Base-by-base conservation (phyloP, 2,329 filamentous ascomycete species). In the Coniochaeta sp. region DNA sequence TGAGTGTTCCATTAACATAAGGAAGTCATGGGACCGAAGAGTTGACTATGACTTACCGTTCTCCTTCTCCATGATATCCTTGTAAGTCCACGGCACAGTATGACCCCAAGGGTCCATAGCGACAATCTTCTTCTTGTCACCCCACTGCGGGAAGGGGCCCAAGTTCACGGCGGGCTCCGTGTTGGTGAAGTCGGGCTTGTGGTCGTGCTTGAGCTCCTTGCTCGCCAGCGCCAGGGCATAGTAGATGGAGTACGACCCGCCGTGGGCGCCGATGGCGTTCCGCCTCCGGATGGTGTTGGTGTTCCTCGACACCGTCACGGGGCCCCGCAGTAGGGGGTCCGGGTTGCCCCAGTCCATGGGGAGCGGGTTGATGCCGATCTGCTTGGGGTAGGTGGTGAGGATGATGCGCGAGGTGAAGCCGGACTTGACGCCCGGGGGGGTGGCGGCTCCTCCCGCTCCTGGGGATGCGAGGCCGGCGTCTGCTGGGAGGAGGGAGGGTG, bases 51-150 rank as follows among this genome's bases (percentile, higher is more conserved):
- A 62, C 67, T 51, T 67, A 81, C 81, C 72, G 59, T 89, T 82
- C 42, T 96, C 83, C 49, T 86, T 83, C 48, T 87, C 77, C 61
- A 94, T 91, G 45, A 82, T 78, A 56, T 92, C 83, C 57, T 87
- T 87, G 73, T 86, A 95, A 2, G 95, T 71, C 85, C 86, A 91
- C 8, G 89, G 89, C 8, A 86, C 81, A 54, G 96, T 74, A 71
- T 97, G 94, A 6, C 94, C 92, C 67, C 87, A 89, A 0, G 92
- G 92, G 65, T 97, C 94, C 90, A 99, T 96, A 16, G 92, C 89
- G 13, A 97, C 92, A 56, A 99, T 97, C 75, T 96, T 97, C 69
- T 89, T 90, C 62, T 81, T 82, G 65, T 95, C 89, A 24, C 80
- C 81, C 92, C 92, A 99, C 70, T 94, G 83, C 7, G 89, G 85